Base-by-base conservation (phyloP, 2,329 filamentous ascomycete species). In the Sporothrix pallida region DNA sequence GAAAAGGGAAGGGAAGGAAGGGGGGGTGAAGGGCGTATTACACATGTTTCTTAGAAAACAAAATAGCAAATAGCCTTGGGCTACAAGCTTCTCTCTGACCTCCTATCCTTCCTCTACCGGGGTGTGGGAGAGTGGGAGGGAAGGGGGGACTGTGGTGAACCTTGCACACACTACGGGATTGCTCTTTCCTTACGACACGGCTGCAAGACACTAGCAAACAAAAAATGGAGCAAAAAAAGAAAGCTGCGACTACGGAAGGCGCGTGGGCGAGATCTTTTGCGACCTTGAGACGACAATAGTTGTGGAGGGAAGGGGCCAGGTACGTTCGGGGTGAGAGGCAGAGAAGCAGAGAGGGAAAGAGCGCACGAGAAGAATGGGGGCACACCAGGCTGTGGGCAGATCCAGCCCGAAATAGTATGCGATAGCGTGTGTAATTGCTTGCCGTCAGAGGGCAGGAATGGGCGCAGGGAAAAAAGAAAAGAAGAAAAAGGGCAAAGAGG, bases 361-460 rank as follows among this genome's bases (percentile, higher is more conserved):
- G 17, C 15, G n/a, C 7, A 31, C 23, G 23, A 13, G 54, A 15
- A 26, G 42, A 31, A 60, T 42, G 54, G 54, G 31, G 42, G 37
- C 42, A 37, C 31, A 37, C 31, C 31, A 58, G 54, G 52, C 62
- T 46, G 42, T 48, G 37, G 42, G 17, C 20, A 48, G 62, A 20
- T 26, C 42, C 42, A 65, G 42, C 42, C 60, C 62, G 62, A 48
- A 70, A 56, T 71, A 48, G 70, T 26, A 31, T 72, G 70, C 65
- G 70, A 56, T 71, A 48, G 70, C n/a, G 48, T 72, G 70, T 72
- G 70, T 72, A 52, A 72, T 72, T 72, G 26, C 26, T 67, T 72
- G 60, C 58, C 56, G 70, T 72, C 70, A 71, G 20, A 52, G 26
- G 26, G 69, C 54, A 20, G 42, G 67, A 70, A 56, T 63, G 60